Evolutionary conservation across 495 filamentous ascomycete species (phyloP), one percentile per base, ranked within the genome.

Genomic region (Lasiosphaeria miniovina): DNA sequence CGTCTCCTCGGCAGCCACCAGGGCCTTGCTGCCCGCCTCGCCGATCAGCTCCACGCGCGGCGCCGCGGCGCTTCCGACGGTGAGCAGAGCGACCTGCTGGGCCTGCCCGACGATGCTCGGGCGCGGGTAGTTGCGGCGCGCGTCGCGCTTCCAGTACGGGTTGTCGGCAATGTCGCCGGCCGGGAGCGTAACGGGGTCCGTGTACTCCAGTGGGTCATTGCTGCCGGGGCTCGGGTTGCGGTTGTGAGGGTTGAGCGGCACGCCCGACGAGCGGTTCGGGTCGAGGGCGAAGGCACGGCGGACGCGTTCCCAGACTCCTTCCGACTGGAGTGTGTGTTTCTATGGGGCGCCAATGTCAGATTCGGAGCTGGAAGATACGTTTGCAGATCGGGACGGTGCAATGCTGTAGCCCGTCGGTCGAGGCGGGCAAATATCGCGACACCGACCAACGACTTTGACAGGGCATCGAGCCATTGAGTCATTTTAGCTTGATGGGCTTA

Each of bases 291-390:
- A 75, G 56, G 84, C 71, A 52, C 85, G 82, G 67, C 91, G 91
- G 69, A 99, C 79, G 53, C 82, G 79, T 63, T 92, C 91, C 90
- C 93, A 97, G 73, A 97, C 78, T 40, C 95, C 95, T 7, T 80
- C 84, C 35, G 94, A 93, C 65, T 94, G 91, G 62, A 99, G 81
- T n/a, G 93, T 93, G 76, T 98, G 94, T 91, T 97, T 98, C 94
- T 98, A 57, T 33, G 34, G 33, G 10, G 34, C 34, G 59, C 15
- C 34, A 43, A 17, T 36, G 17, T 6, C 49, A 31, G 24, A 32
- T 4, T 36, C 5, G 24, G 49, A 52, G 24, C 24, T 24, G 24
- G 24, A 24, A 24, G 24, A 24, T 24, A 24, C 24, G 17, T 35
- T 60, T 38, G 54, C 9, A 2, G 15, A 35, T 49, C 12, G n/a